Base-by-base conservation (phyloP, 768 basidiomycete species). In the Leccinum subgranulosum region DNA sequence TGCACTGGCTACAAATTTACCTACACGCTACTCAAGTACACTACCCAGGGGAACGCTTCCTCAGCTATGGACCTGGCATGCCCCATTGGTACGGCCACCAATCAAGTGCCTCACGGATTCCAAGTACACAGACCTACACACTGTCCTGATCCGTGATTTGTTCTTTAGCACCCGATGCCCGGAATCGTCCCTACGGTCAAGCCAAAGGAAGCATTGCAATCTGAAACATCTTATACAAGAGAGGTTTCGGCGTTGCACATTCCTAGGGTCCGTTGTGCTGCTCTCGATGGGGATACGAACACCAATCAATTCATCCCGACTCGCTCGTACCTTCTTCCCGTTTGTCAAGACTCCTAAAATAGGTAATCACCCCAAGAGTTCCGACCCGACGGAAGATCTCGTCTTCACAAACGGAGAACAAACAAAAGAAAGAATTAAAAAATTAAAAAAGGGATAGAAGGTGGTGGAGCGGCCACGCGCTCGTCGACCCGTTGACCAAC, bases 361-460 rank as follows among this genome's bases (percentile, higher is more conserved):
- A 36, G 17, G 39, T 11, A 11, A 17, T 19, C 15, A 41, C 41
- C 60, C 43, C 58, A 36, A 25, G 29, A 23, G 19, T 33, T 61
- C 51, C 51, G 51, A 28, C 47, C 29, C 12, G 49, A 29, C 52
- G 53, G 57, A 45, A 14, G 31, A 56, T 45, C 28, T 51, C 55
- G 19, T 49, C 27, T 23, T 45, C 43, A 19, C 12, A 15, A 39
- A 39, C 1, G 39, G 36, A 49, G 17, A 46, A 23, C 7, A 43
- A 43, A 9, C 10, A 43, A 39, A 8, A 39, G 36, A 39, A 39
- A 6, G 19, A 21, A 21, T 43, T 1, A 19, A 19, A 17, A 2
- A 43, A 43, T 19, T 9, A 10, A 43, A 43, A 41, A 19, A 43
- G 17, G 41, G 41, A 19, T 43, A 19, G 41, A 41, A 41, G n/a